phyloP scores from a whole-genome alignment of 768 basidiomycete genomes.

The Podaxis sp. region DNA sequence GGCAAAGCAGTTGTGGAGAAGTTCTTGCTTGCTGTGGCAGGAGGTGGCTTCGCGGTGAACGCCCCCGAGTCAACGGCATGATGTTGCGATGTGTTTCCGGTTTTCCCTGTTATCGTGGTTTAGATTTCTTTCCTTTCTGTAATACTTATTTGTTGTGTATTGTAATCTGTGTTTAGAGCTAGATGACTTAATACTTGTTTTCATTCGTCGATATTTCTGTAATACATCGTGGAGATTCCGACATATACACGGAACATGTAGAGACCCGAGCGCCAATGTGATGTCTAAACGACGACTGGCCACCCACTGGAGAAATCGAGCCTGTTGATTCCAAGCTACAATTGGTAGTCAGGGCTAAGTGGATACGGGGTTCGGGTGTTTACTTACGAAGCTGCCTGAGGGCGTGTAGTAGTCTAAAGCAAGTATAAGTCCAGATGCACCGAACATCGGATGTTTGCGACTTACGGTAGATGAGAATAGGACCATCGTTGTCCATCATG shows the following conservation, averaged over 20 bases:
- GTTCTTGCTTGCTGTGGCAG: conserved; percentile 60
- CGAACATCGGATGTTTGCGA: not conserved
- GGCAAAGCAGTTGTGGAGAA: conserved; percentile 78
- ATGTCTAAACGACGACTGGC: conserved; percentile 33
- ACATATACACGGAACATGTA: not conserved
- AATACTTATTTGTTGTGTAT: not conserved
- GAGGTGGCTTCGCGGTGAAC: conserved; percentile 18
- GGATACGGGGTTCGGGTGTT: not conserved
- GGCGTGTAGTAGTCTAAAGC: conserved; percentile 50
- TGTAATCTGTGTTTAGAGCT: not conserved
- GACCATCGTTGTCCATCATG: conserved; percentile 42
- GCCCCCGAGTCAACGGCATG: not conserved
- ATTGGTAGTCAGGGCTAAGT: not conserved
- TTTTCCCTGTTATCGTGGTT: not conserved
- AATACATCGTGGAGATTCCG: not conserved
- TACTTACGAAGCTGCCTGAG: conserved; percentile 40
- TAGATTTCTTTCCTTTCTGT: not conserved
- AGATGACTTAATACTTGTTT: too few relatives aligned
- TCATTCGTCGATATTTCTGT: not conserved
- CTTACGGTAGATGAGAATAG: conserved; percentile 53
- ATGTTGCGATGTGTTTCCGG: not conserved
- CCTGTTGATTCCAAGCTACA: conserved; percentile 44
- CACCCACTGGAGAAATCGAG: conserved; percentile 51
- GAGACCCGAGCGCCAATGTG: not conserved
- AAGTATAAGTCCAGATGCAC: not conserved